Evolutionary conservation across 495 filamentous ascomycete species (phyloP), one percentile per base, ranked within the genome.

Genomic region (Pyronema omphalodes): DNA sequence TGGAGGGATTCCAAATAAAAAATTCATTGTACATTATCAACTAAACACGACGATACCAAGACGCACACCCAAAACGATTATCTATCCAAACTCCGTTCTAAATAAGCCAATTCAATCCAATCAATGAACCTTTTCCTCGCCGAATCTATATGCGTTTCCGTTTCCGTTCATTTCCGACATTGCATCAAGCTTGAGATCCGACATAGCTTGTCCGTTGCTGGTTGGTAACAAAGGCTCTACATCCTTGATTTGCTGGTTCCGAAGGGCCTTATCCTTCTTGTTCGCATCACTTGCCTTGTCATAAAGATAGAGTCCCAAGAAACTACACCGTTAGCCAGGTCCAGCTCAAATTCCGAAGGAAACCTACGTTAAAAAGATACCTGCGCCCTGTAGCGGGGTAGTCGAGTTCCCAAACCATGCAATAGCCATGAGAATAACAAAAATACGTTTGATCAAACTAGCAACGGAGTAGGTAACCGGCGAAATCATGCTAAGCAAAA

Each of bases 391-490:
- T 37, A 91, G 65, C 7, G 71, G 70, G 8, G 87, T 94, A 4
- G 89, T 94, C 12, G 78, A 74, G 63, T 79, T 93, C 50, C 88
- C 84, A 71, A 95, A 99, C 89, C 89, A 96, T 53, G 96, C 67
- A 58, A 99, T 91, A 6, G 91, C 87, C 59, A 91, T 84, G 50
- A 87, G 76, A 62, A 99, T 94, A 57, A 99, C 91, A 64, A 93
- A 95, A 7, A 99, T 91, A 29, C 91, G 82, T 68, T 99, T 99
- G 58, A 96, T 88, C 46, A 99, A 72, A 37, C 80, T 86, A 19
- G 91, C 91, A 37, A 99, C 89, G 0, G 86, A 93, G 71, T 99
- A 99, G 1, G 93, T 95, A 35, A 99, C 91, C 3, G 91, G 91
- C 2, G 84, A 91, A 9, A 95, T 81, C 73, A 94, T 80, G 47